These are phyloP conservation scores for Diplodia seriata DNA, from an alignment of 2,329 filamentous ascomycete genomes.

Conservation along the genomic window DNA sequence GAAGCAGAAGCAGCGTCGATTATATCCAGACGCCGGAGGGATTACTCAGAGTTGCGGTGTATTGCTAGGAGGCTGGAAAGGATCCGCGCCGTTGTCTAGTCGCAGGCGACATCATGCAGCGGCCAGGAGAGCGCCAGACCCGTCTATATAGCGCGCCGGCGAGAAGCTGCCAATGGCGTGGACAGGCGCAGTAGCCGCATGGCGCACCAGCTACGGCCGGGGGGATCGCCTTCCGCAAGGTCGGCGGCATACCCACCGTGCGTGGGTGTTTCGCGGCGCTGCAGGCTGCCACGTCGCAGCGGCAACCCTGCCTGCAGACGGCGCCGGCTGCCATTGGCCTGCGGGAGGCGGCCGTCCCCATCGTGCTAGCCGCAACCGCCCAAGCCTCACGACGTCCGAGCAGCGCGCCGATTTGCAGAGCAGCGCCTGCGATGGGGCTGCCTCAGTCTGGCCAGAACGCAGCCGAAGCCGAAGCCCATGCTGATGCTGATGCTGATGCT, in stretches of 20 bases:
- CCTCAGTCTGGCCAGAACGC: not conserved
- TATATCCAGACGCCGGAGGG: not conserved
- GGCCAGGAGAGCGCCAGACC: conserved; percentile 1
- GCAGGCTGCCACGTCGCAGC: conserved; percentile 9
- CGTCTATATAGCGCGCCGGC: conserved; percentile 28
- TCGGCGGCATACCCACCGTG: conserved; percentile 5
- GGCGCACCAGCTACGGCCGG: not conserved
- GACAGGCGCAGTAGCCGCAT: conserved; percentile 24
- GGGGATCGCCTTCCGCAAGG: conserved; percentile 5
- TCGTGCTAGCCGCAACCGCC: not conserved
- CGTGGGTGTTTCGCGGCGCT: not conserved
- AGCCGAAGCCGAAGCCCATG: not conserved
- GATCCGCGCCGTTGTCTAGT: not conserved
- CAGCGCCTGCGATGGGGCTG: not conserved
- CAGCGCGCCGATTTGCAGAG: not conserved
- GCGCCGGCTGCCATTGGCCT: not conserved
- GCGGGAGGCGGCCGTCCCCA: conserved; percentile 1
- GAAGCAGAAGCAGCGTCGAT: no score
- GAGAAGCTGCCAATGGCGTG: conserved; percentile 18
- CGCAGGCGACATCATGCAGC: not conserved
- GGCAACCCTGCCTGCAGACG: not conserved
- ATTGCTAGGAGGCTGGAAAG: conserved; percentile 16
- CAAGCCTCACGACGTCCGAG: not conserved
- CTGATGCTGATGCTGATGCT: no score
- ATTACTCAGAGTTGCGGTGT: conserved; percentile 29